phyloP scores from a whole-genome alignment of 208 protist genomes.

The Trypanosoma lewisi region DNA sequence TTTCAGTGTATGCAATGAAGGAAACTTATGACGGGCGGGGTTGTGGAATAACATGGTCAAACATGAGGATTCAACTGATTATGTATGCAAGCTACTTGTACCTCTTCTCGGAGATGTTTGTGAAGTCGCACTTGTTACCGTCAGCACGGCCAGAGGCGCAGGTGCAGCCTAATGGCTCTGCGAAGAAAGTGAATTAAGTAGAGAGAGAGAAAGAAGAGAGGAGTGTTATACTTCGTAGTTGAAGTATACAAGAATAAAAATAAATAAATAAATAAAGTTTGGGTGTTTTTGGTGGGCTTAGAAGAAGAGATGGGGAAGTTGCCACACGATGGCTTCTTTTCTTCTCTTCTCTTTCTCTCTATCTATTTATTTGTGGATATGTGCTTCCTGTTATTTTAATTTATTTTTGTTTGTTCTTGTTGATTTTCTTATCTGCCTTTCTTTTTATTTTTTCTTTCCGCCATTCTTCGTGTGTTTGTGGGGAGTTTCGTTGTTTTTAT shows the following conservation, averaged over 20 bases:
- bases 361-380: slow-evolving; percentile 4
- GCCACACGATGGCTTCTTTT: background rate
- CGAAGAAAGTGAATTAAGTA: slow-evolving; percentile 10
- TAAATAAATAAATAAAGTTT: background rate
- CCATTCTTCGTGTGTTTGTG: background rate
- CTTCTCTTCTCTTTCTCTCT: slow-evolving; percentile 4
- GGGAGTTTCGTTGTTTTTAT: slow-evolving; percentile 23
- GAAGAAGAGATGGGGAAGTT: too few relatives aligned
- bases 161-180: slow-evolving; percentile 1
- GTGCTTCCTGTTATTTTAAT: slow-evolving; percentile 1
- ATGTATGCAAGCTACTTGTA: slow-evolving; percentile 93
- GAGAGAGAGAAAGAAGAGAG: slow-evolving; percentile 6
- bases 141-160: slow-evolving; percentile 2
- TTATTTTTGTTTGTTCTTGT: slow-evolving; percentile 2
- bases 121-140: slow-evolving; percentile 73
- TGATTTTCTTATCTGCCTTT: slow-evolving; percentile 21
- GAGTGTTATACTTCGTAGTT: background rate
- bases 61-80: slow-evolving; percentile 64
- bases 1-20: slow-evolving; percentile 21
- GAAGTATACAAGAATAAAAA: background rate
- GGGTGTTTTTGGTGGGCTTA: slow-evolving; percentile 6
- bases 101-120: slow-evolving; percentile 93
- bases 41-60: slow-evolving; percentile 48
- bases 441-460: background rate
- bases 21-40: slow-evolving; percentile 37